Percentiles rank a stretch among this genome's conserved stretches.
Evolutionary conservation across 352 stramenopile genomes (phyloP).

Genomic region (Plasmopara halstedii): DNA sequence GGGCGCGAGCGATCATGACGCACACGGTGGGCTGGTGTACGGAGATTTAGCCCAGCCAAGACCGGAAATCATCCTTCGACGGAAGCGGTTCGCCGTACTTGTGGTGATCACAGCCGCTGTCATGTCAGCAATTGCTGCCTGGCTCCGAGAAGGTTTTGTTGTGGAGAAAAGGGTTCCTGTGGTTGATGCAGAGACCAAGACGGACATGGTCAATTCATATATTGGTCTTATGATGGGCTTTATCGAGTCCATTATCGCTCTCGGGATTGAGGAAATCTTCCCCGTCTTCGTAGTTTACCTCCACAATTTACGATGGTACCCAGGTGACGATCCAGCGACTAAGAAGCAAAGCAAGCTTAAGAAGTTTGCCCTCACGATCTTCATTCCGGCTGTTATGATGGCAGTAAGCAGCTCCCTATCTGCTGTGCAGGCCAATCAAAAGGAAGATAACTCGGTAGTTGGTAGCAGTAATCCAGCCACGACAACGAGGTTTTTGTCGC

Average conservation of each 20-base stretch:
- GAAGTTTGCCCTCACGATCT: conserved; percentile 48
- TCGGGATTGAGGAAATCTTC: conserved; percentile 43
- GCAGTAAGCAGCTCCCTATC: conserved; percentile 43
- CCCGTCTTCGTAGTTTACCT: conserved; percentile 56
- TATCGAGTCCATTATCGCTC: conserved; percentile 37
- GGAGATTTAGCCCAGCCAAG: conserved; percentile 29
- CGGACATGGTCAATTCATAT: conserved; percentile 42
- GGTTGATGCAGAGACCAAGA: conserved; percentile 20
- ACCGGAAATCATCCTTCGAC: conserved; percentile 53
- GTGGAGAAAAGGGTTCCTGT: conserved; percentile 15
- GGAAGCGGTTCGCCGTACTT: conserved; percentile 47
- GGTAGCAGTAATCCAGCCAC: conserved; percentile 1
- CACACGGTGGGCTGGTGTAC: conserved; percentile 18
- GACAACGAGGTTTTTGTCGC: conserved; percentile 25
- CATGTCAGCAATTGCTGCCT: conserved; percentile 34
- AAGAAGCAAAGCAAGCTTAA: conserved; percentile 48
- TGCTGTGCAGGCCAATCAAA: conserved; percentile 50
- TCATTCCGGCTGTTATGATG: conserved; percentile 49
- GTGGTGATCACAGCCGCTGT: conserved; percentile 31
- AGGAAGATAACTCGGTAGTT: conserved; percentile 15
- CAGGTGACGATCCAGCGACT: conserved; percentile 32
- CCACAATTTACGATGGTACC: conserved; percentile 54
- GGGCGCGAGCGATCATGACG: conserved; percentile 18
- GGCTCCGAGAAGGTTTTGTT: conserved; percentile 33
- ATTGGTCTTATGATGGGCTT: conserved; percentile 59